phyloP scores from a whole-genome alignment of 805 yeast genomes.

The Sugiyamaella qingdaonensis region DNA sequence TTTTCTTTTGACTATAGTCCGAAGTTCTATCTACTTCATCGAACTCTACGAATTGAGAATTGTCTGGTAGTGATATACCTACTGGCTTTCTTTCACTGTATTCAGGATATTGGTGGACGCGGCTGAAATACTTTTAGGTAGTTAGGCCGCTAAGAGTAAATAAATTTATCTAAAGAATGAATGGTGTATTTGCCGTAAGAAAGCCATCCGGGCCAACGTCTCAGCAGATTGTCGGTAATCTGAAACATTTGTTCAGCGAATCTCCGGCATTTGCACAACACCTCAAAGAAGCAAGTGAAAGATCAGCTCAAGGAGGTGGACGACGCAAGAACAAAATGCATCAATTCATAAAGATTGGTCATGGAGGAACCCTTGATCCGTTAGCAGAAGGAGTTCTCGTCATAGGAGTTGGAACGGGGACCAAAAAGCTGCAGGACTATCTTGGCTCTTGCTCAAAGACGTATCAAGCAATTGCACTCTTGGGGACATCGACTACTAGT shows the following conservation, averaged over 20 bases:
- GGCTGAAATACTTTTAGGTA: too few species aligned
- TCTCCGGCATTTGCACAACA: constrained; percentile 51
- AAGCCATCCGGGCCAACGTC: constrained; percentile 87
- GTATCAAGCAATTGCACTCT: constrained; percentile 76
- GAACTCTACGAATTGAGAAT: too few species aligned
- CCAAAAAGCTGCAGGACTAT: constrained; percentile 71
- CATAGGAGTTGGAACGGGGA: constrained; percentile 88
- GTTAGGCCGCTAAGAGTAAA: too few species aligned
- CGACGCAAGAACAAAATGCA: constrained; percentile 45
- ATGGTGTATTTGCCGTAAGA: constrained; percentile 87
- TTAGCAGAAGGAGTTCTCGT: constrained; percentile 89
- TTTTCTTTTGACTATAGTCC: too few species aligned
- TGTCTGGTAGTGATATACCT: too few species aligned
- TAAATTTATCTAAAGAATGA: constrained; percentile 52
- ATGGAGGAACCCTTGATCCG: constrained; percentile 97
- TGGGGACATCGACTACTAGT: constrained; percentile 89
- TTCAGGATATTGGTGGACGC: too few species aligned
- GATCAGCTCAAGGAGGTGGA: constrained; percentile 27
- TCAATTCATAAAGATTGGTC: constrained; percentile 85
- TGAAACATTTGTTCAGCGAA: constrained; percentile 59
- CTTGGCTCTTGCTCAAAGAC: constrained; percentile 71
- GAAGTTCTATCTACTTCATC: too few species aligned
- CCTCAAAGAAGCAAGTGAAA: constrained; percentile 25
- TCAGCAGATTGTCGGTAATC: constrained; percentile 59
- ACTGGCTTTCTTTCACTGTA: too few species aligned